phyloP scores from a whole-genome alignment of 1,284 basidiomycete species.

The Lignosus rhinocerotis region DNA sequence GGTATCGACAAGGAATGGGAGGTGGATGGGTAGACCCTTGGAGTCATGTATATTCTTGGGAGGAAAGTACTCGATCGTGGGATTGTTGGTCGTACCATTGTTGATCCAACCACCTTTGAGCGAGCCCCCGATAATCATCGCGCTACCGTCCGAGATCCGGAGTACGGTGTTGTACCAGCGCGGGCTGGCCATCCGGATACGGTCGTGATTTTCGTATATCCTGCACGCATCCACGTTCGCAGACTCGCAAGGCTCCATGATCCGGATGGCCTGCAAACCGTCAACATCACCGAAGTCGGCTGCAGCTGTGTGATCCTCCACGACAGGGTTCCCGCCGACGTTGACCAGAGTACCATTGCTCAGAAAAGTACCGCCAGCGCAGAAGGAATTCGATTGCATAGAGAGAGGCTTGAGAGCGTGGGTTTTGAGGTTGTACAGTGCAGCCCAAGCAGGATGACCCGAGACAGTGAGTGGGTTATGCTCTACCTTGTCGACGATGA shows the following conservation, averaged over 20 bases:
- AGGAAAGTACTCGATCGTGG: slow-evolving; percentile 80
- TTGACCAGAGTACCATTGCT: slow-evolving; percentile 75
- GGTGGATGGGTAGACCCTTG: slow-evolving; percentile 61
- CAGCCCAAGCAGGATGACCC: slow-evolving; percentile 79
- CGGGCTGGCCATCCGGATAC: slow-evolving; percentile 67
- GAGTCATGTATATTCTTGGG: slow-evolving; percentile 69
- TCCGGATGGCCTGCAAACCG: slow-evolving; percentile 72
- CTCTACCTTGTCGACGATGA: slow-evolving; percentile 84
- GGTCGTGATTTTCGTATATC: slow-evolving; percentile 65
- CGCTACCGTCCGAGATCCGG: slow-evolving; percentile 73
- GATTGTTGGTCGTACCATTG: slow-evolving; percentile 76
- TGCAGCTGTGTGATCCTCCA: slow-evolving; percentile 57
- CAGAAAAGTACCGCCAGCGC: slow-evolving; percentile 79
- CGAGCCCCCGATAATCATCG: slow-evolving; percentile 81
- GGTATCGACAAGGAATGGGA: slow-evolving; percentile 70
- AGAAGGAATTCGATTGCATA: slow-evolving; percentile 84
- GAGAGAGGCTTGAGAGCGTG: slow-evolving; percentile 62
- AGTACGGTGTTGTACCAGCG: slow-evolving; percentile 79
- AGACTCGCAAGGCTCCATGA: slow-evolving; percentile 70
- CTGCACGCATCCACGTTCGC: slow-evolving; percentile 49
- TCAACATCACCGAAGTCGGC: slow-evolving; percentile 76
- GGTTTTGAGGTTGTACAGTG: slow-evolving; percentile 68
- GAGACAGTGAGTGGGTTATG: slow-evolving; percentile 74
- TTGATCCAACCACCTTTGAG: slow-evolving; percentile 82
- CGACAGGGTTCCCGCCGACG: slow-evolving; percentile 78